These are phyloP conservation scores for Carex arenaria DNA, from an alignment of 202 grass and related monocot genomes.

Conservation along the genomic window DNA sequence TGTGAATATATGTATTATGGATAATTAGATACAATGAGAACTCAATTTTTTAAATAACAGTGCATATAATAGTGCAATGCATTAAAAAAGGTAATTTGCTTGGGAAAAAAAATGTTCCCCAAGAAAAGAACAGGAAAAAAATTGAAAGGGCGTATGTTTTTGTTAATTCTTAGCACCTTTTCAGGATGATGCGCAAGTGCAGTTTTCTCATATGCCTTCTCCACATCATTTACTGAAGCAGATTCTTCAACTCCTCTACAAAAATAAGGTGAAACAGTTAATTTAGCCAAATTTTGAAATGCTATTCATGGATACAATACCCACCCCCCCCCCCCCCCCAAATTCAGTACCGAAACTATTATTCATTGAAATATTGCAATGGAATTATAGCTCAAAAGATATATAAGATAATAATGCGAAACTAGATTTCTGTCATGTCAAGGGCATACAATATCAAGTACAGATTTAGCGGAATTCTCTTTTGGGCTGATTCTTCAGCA, in stretches of 20 bases:
- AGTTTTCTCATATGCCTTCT: conserved; percentile 81
- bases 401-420: not conserved
- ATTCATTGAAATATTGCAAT: not conserved
- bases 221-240: conserved; percentile 62
- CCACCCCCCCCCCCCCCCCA: too few relatives aligned
- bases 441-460: conserved; percentile 86
- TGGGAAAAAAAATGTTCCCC: not conserved
- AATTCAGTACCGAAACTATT: not conserved
- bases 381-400: not conserved
- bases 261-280: conserved; percentile 1
- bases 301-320: not conserved
- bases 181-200: conserved; percentile 80
- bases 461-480: conserved; percentile 50
- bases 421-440: not conserved
- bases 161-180: conserved; percentile 40
- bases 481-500: conserved; percentile 55
- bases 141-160: conserved; percentile 10
- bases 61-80: not conserved
- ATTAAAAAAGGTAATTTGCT: not conserved
- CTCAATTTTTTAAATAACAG: not conserved
- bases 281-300: not conserved
- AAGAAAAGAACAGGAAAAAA: conserved; percentile 11
- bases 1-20: conserved; percentile 16
- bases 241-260: conserved; percentile 64
- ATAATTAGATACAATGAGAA: not conserved